These are phyloP conservation scores for Ophiocordyceps australis DNA, from an alignment of 2,329 filamentous ascomycete genomes.

Conservation along the genomic window DNA sequence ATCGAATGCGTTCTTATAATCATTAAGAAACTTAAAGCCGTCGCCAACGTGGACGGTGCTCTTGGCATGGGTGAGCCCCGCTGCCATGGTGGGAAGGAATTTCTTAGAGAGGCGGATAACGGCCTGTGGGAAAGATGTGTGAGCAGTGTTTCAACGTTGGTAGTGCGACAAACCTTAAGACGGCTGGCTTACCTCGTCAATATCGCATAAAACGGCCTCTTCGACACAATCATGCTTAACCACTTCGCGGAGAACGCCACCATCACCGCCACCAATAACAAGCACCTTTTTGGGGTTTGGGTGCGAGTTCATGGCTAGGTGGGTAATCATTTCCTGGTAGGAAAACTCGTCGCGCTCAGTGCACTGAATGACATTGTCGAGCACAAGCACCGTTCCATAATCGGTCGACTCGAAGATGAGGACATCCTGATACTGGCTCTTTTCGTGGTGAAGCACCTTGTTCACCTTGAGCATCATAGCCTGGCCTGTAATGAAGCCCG, in stretches of 20 bases:
- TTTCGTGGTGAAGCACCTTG: conserved; percentile 96
- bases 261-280: conserved; percentile 94
- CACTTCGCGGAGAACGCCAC: conserved; percentile 91
- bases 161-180: conserved; percentile 22
- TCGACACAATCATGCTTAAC: conserved; percentile 98
- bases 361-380: conserved; percentile 98
- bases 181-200: conserved; percentile 69
- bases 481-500: no score
- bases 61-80: conserved; percentile 87
- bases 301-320: conserved; percentile 96
- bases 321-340: conserved; percentile 99
- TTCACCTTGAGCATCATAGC: conserved; percentile 98
- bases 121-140: no score
- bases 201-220: conserved; percentile 93
- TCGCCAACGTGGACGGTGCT: conserved; percentile 86
- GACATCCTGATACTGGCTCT: conserved; percentile 97
- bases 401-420: conserved; percentile 97
- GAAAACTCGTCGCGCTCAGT: conserved; percentile 98
- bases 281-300: conserved; percentile 96
- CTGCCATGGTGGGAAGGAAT: conserved; percentile 87
- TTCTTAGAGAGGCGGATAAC: conserved; percentile 97
- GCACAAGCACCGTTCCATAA: conserved; percentile 87
- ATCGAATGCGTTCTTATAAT: conserved; percentile 95
- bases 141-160: background rate
- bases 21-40: conserved; percentile 94